Evolutionary conservation across 768 basidiomycete genomes (phyloP).

Genomic region (Xanthoconium stramineum): DNA sequence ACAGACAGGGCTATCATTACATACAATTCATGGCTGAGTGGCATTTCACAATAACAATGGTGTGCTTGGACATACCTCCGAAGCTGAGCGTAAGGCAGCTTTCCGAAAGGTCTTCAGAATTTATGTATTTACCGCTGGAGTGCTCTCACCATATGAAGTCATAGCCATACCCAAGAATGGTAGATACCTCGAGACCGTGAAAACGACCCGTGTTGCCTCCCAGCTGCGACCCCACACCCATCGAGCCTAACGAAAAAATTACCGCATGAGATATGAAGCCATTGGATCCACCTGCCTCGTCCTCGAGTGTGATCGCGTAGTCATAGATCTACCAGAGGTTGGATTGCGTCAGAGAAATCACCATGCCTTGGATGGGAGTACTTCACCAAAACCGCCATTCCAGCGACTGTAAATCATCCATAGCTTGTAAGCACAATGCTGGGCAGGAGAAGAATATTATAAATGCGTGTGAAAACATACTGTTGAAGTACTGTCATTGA

Average conservation of each 20-base stretch:
- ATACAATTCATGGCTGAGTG: background rate
- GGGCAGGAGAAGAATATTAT: background rate
- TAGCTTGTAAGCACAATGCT: no score
- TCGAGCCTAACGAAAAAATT: slow-evolving; percentile 5
- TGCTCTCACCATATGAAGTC: slow-evolving; percentile 12
- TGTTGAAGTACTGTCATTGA: slow-evolving; percentile 13
- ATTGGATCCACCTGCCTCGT: slow-evolving; percentile 2
- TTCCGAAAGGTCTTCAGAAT: background rate
- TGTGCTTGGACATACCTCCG: slow-evolving; percentile 1
- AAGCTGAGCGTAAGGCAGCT: slow-evolving; percentile 5
- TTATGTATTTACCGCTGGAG: no score
- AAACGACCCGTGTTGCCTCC: slow-evolving; percentile 14
- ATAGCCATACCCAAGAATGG: slow-evolving; percentile 12
- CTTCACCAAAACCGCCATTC: slow-evolving; percentile 14
- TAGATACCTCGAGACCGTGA: slow-evolving; percentile 20
- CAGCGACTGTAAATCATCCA: slow-evolving; percentile 12
- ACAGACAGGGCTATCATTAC: slow-evolving; percentile 2
- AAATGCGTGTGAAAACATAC: slow-evolving; percentile 7
- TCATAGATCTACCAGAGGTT: slow-evolving; percentile 2
- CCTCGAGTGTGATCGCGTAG: slow-evolving; percentile 8
- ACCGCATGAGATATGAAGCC: background rate
- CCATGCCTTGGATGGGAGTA: no score
- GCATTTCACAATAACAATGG: background rate
- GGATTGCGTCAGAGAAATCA: background rate
- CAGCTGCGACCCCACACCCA: slow-evolving; percentile 19